A percentile compares a stretch with the other conserved stretches of the same genome.
Evolutionary conservation across 2,329 filamentous ascomycete genomes (phyloP).

Genomic region (Trichoderma sp.): DNA sequence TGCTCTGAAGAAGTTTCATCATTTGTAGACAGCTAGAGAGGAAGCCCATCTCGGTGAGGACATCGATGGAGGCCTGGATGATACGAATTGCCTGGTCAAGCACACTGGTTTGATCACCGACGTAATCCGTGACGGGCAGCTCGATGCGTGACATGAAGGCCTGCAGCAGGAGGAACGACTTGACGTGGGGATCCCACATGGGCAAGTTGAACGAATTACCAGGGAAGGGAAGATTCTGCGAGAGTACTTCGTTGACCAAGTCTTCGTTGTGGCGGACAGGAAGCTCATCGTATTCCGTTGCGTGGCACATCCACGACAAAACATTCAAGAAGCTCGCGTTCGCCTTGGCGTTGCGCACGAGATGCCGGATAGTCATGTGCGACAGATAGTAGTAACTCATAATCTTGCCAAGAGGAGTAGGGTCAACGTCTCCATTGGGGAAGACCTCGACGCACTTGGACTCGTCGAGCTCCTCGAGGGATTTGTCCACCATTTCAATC

Average conservation of each 20-base stretch:
- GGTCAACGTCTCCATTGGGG: constrained; percentile 82
- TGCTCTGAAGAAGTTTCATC: constrained; percentile 81
- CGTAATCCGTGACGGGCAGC: constrained; percentile 93
- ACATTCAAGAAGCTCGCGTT: constrained; percentile 76
- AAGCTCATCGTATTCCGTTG: constrained; percentile 94
- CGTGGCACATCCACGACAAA: constrained; percentile 86
- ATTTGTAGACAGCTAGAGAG: constrained; percentile 74
- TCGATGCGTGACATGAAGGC: constrained; percentile 92
- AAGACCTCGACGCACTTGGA: constrained; percentile 82
- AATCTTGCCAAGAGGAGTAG: constrained; percentile 91
- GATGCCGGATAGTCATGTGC: constrained; percentile 86
- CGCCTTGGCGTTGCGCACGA: constrained; percentile 72
- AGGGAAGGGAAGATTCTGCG: constrained; percentile 69
- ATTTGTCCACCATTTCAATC: constrained; percentile 86
- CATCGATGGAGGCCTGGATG: constrained; percentile 90
- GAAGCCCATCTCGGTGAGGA: constrained; percentile 84
- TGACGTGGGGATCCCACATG: constrained; percentile 98
- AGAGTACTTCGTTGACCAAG: constrained; percentile 88
- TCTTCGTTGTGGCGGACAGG: constrained; percentile 98
- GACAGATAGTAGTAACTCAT: constrained; percentile 99
- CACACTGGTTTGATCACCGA: constrained; percentile 86
- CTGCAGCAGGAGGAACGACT: constrained; percentile 89
- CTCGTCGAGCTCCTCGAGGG: constrained; percentile 73
- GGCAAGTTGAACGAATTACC: constrained; percentile 66
- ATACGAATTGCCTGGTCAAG: constrained; percentile 96